Evolutionary conservation across 2,329 filamentous ascomycete genomes (phyloP).

Genomic region (Monascus ruber): DNA sequence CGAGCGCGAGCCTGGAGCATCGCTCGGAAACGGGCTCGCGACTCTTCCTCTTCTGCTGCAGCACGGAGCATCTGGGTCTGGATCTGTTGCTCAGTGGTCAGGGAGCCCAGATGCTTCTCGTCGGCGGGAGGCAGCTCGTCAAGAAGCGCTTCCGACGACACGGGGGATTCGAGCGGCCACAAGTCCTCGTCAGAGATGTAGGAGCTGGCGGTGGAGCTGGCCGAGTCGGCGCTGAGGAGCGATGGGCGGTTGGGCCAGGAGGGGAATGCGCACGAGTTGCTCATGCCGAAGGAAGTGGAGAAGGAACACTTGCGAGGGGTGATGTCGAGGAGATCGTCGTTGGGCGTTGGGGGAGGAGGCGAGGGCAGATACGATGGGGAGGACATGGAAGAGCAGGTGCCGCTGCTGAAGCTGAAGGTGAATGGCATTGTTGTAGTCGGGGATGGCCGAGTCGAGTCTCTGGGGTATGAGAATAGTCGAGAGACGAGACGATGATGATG

Average conservation of each 20-base stretch:
- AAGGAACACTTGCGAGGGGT: slow-evolving; percentile 32
- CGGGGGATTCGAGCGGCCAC: slow-evolving; percentile 20
- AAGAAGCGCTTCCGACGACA: slow-evolving; percentile 13
- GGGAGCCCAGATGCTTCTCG: slow-evolving; percentile 11
- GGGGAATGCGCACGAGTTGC: slow-evolving; percentile 32
- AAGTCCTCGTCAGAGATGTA: slow-evolving; percentile 34
- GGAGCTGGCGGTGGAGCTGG: slow-evolving; percentile 21
- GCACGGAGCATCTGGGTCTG: slow-evolving; percentile 19
- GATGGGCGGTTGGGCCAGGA: slow-evolving; percentile 34
- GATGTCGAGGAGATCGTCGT: slow-evolving; percentile 29
- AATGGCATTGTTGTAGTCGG: slow-evolving; percentile 4
- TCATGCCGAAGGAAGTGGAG: slow-evolving; percentile 26
- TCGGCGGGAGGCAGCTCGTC: slow-evolving; percentile 17
- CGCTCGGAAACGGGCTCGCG: slow-evolving; percentile 26
- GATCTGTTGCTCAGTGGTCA: slow-evolving; percentile 31
- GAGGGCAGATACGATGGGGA: slow-evolving; percentile 23
- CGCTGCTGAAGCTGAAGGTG: slow-evolving; percentile 17
- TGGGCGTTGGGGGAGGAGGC: slow-evolving; percentile 28
- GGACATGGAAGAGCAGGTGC: slow-evolving; percentile 11
- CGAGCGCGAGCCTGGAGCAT: slow-evolving; percentile 31
- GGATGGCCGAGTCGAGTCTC: background rate
- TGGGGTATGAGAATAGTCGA: background rate
- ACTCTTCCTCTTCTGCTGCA: slow-evolving; percentile 24
- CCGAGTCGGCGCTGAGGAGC: slow-evolving; percentile 21
- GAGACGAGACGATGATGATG: background rate